Evolutionary conservation across 306 rosid species (phyloP).

Genomic region (Mucuna pruriens): DNA sequence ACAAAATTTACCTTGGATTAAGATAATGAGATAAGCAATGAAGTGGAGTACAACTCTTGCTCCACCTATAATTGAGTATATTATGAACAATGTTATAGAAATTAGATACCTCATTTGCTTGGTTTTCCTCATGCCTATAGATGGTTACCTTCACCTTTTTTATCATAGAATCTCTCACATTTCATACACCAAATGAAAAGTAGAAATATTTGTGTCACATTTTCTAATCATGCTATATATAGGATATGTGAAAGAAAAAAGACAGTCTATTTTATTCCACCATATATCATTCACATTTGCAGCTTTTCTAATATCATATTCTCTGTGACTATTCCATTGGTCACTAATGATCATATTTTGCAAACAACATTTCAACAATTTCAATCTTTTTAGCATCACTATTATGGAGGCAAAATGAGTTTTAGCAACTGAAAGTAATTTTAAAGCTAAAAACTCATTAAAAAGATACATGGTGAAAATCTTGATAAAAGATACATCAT

Average conservation of each 20-base stretch:
- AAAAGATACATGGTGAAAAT: no score
- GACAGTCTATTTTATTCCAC: background rate
- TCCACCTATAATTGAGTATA: no score
- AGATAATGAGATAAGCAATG: background rate
- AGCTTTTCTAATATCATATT: background rate
- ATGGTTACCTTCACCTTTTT: no score
- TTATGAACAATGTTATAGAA: no score
- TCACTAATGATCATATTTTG: background rate
- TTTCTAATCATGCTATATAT: background rate
- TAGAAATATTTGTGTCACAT: background rate
- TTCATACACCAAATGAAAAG: constrained; percentile 4
- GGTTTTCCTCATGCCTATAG: no score
- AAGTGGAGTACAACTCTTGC: no score
- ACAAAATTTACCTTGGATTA: background rate
- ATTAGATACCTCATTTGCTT: no score
- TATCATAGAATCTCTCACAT: background rate
- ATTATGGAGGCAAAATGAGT: no score
- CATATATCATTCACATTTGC: background rate
- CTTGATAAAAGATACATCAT: no score
- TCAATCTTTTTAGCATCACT: background rate
- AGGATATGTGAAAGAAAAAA: background rate
- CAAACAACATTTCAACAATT: background rate
- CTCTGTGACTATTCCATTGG: background rate
- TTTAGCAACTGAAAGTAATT: no score
- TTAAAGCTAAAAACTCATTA: no score